Base-by-base conservation (phyloP, 2,329 filamentous ascomycete genomes). In the Venturia aucupariae region DNA sequence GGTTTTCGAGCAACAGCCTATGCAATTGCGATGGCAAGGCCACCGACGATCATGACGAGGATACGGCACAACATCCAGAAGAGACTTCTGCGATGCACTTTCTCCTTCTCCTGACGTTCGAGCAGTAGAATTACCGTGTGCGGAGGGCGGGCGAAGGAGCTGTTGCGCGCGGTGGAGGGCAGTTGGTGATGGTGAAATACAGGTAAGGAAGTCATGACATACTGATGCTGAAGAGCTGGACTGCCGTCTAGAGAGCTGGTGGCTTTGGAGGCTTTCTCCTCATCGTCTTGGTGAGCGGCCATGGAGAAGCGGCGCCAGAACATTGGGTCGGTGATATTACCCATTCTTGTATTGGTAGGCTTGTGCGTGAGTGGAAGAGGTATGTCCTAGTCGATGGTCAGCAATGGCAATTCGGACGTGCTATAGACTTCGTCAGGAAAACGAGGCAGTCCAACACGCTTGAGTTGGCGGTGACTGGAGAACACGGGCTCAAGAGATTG, bases 221-320 rank as follows among this genome's bases (percentile, higher is more conserved):
- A 79, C 77, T 74, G 70, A 65, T 77, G 74, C 67, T 76, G 73
- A 41, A 73, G 65, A 54, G 74, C 66, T 63, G 66, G 65, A 27
- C 30, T 30, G 46, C 39, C 38, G 48, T 63, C 57, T 64, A 19
- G 30, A 19, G 64, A 38, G 27, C 17, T 24, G 32, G 19, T 24
- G 11, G 61, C 19, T 8, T 42, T 22, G 6, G n/a, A 63, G 64
- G 24, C 27, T 19, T 63, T 46, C 13, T 65, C 38, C 67, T 81
- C 77, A 69, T 84, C 83, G 67, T 85, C 81, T 62, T 78, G 72
- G 70, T 84, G 83, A 1, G 84, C 81, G 44, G 84, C 84, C 61
- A 77, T 72, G 66, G 81, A 83, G 75, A 86, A 86, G 69, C 83
- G 81, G 64, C 79, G 79, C 84, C 83, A 86, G 74, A 86, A 86